A percentile compares a stretch with the other conserved stretches of the same genome.
These are phyloP conservation scores for Nidula niveotomentosa DNA, from an alignment of 1,284 basidiomycete genomes.

Conservation along the genomic window DNA sequence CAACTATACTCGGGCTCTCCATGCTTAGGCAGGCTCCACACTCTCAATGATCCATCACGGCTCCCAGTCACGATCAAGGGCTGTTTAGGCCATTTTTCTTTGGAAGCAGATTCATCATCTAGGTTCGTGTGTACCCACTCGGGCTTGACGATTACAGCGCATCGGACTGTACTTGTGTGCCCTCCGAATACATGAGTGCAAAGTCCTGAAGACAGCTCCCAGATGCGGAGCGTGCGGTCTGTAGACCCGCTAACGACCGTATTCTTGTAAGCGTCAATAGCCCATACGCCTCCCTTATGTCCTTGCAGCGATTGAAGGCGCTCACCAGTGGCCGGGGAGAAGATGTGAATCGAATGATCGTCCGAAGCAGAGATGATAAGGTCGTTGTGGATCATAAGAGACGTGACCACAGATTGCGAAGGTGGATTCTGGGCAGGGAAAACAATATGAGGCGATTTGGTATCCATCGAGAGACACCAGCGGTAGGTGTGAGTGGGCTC, in stretches of 20 bases:
- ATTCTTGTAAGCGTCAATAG: conserved; percentile 76
- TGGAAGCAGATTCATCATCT: conserved; percentile 45
- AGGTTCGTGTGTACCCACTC: conserved; percentile 65
- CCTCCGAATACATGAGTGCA: conserved; percentile 88
- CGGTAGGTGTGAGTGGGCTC: no score
- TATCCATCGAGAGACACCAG: no score
- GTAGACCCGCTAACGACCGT: conserved; percentile 87
- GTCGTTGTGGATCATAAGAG: conserved; percentile 84
- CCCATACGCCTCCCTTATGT: conserved; percentile 92
- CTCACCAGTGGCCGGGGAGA: conserved; percentile 73
- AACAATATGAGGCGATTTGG: no score
- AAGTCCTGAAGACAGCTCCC: conserved; percentile 74
- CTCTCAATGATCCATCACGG: conserved; percentile 79
- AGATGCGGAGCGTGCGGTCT: conserved; percentile 87
- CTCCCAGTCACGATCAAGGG: conserved; percentile 88
- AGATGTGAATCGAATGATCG: conserved; percentile 87
- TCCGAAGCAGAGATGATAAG: conserved; percentile 91
- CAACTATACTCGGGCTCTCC: conserved; percentile 62
- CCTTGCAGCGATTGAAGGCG: conserved; percentile 72
- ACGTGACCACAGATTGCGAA: conserved; percentile 73
- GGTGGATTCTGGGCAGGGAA: no score
- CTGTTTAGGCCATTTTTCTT: conserved; percentile 74
- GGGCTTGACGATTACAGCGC: conserved; percentile 80
- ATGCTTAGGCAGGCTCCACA: conserved; percentile 81
- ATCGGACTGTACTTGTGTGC: conserved; percentile 87